Percentiles rank a stretch among this genome's conserved stretches.
phyloP scores from a whole-genome alignment of 768 basidiomycete species.

The Rhizopogon salebrosus region DNA sequence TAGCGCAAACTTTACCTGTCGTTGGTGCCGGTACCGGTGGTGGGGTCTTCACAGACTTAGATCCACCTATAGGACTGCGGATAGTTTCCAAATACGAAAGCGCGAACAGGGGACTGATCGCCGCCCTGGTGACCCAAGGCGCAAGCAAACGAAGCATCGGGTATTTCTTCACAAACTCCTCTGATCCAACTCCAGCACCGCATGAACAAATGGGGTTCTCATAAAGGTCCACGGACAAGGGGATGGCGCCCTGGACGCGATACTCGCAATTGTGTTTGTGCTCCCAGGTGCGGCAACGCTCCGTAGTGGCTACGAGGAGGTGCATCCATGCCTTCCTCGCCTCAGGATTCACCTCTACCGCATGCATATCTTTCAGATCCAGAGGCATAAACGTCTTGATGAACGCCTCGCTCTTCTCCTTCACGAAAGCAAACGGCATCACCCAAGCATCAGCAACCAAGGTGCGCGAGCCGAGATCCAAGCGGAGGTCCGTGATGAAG shows the following conservation, averaged over 20 bases:
- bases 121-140: slow-evolving; percentile 42
- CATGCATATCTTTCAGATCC: not conserved
- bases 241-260: slow-evolving; percentile 20
- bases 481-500: slow-evolving; percentile 40
- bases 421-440: slow-evolving; percentile 27
- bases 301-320: slow-evolving; percentile 44
- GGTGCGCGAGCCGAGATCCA: slow-evolving; percentile 46
- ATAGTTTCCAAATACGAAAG: slow-evolving; percentile 44
- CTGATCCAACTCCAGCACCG: slow-evolving; percentile 44
- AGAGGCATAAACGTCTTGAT: not conserved
- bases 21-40: too few species aligned
- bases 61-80: slow-evolving; percentile 3
- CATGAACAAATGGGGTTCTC: slow-evolving; percentile 47
- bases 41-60: not conserved
- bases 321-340: slow-evolving; percentile 45
- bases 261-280: slow-evolving; percentile 49
- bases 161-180: slow-evolving; percentile 31
- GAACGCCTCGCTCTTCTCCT: not conserved
- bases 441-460: slow-evolving; percentile 47
- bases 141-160: slow-evolving; percentile 27
- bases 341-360: slow-evolving; percentile 19
- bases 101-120: slow-evolving; percentile 49
- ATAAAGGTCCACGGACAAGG: slow-evolving; percentile 32
- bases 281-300: slow-evolving; percentile 50
- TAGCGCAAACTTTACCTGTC: slow-evolving; percentile 8